Evolutionary conservation across 106 monocot species (phyloP).

Genomic region (Triglochin maritima): DNA sequence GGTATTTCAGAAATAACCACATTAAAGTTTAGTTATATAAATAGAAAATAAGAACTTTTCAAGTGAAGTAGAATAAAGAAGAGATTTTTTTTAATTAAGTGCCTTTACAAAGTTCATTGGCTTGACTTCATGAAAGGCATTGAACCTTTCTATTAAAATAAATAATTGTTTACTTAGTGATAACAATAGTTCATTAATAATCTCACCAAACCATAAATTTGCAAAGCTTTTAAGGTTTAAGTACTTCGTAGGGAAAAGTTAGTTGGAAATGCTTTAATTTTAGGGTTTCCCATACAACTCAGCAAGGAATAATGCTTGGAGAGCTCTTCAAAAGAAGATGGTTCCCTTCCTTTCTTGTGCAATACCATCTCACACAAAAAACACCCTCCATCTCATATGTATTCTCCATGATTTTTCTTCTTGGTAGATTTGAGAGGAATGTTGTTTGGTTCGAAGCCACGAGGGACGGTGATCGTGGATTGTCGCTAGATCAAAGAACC

Average conservation of each 20-base stretch:
- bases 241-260: background rate
- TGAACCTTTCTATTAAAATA: background rate
- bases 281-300: background rate
- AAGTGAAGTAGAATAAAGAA: background rate
- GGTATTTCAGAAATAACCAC: too few species aligned
- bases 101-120: background rate
- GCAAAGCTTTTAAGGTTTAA: background rate
- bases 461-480: background rate
- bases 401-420: background rate
- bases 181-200: background rate
- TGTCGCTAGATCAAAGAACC: background rate
- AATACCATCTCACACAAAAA: background rate
- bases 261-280: background rate
- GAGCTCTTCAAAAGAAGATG: background rate
- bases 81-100: background rate
- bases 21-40: too few species aligned
- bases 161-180: background rate
- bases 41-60: background rate
- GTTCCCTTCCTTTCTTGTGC: too few species aligned
- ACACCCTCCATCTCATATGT: background rate
- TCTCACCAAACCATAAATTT: background rate
- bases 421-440: conserved; percentile 3
- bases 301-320: background rate
- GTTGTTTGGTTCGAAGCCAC: conserved; percentile 4
- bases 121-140: background rate